These are phyloP conservation scores for Salix koriyanagi DNA, from an alignment of 345 rosid species.

Conservation along the genomic window DNA sequence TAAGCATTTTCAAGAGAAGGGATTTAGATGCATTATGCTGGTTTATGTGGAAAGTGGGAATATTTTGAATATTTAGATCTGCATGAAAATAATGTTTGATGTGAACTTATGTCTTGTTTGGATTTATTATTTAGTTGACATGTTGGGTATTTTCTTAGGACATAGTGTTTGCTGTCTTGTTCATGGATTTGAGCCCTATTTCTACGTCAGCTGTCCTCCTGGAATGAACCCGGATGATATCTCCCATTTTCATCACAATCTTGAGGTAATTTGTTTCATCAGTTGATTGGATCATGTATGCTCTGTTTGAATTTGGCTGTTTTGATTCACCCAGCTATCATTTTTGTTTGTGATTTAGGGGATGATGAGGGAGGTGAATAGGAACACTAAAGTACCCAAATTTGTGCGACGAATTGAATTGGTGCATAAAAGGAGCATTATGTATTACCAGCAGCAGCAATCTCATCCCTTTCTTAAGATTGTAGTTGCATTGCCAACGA, in stretches of 20 bases:
- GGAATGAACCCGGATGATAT: slow-evolving; percentile 96
- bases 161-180: slow-evolving; percentile 90
- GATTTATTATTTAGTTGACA: not conserved
- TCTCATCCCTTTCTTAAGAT: slow-evolving; percentile 84
- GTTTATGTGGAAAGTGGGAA: too few species aligned
- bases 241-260: slow-evolving; percentile 65
- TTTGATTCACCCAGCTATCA: not conserved
- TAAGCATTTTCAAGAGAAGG: too few species aligned
- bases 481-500: slow-evolving; percentile 83
- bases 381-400: slow-evolving; percentile 56
- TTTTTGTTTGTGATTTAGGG: slow-evolving; percentile 38
- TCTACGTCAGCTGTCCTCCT: slow-evolving; percentile 77
- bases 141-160: slow-evolving; percentile 35
- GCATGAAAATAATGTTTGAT: not conserved
- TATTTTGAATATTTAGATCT: not conserved
- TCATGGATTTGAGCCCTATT: slow-evolving; percentile 97
- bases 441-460: slow-evolving; percentile 84
- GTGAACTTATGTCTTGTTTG: not conserved
- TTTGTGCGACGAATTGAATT: slow-evolving; percentile 57
- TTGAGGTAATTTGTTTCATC: slow-evolving; percentile 58
- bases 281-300: not conserved
- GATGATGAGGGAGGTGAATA: slow-evolving; percentile 73
- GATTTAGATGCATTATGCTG: too few species aligned
- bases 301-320: not conserved
- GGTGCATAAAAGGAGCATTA: slow-evolving; percentile 78